Evolutionary conservation across 305 asterid genomes (phyloP).

Genomic region (Fraxinus velutina): DNA sequence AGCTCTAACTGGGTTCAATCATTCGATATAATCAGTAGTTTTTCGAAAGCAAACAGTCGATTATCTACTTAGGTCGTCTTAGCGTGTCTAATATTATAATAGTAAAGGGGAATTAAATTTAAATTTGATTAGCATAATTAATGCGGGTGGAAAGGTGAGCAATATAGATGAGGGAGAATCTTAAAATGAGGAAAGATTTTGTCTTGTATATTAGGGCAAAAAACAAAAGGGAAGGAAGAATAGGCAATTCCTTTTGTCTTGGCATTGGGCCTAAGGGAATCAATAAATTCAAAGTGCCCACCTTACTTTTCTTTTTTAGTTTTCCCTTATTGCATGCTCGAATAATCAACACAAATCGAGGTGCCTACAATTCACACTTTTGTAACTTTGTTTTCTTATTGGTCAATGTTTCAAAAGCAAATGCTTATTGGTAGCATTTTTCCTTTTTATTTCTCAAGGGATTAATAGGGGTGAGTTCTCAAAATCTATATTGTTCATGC

Average conservation of each 20-base stretch:
- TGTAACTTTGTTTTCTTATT: no score
- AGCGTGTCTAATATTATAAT: no score
- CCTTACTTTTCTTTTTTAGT: neutral
- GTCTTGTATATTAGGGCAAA: conserved; percentile 16
- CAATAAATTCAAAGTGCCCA: conserved; percentile 8
- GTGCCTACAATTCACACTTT: neutral
- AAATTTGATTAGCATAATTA: neutral
- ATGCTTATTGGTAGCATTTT: no score
- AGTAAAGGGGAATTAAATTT: neutral
- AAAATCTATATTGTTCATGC: neutral
- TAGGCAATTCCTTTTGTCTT: conserved; percentile 19
- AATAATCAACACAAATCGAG: neutral
- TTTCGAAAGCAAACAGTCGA: no score
- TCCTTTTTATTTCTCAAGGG: no score
- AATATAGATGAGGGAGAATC: neutral
- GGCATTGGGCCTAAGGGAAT: neutral
- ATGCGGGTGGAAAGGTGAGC: neutral
- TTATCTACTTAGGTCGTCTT: no score
- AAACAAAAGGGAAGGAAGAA: neutral
- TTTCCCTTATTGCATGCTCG: neutral
- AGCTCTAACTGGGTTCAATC: no score
- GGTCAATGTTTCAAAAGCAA: no score
- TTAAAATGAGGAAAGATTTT: neutral
- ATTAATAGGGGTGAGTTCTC: no score
- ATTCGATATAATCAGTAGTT: no score